These are phyloP conservation scores for Wallacemonas rigidus DNA, from an alignment of 208 protist species.

Conservation along the genomic window DNA sequence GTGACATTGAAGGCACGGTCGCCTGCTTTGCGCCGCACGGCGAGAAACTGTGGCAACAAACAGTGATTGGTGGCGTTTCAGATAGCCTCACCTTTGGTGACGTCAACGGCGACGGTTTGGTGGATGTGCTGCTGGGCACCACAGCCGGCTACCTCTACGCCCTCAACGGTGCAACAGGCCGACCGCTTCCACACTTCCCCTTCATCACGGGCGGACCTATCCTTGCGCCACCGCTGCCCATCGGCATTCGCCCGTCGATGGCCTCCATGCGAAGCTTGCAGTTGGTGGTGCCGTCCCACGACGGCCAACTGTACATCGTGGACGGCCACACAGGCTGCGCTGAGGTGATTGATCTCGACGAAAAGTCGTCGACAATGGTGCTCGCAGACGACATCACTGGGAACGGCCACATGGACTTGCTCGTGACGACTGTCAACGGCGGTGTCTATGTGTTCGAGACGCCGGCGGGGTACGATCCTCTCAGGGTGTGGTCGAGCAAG, in stretches of 20 bases:
- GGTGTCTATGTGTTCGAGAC: conserved; percentile 91
- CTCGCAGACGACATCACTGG: conserved; percentile 91
- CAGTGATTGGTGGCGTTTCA: conserved; percentile 60
- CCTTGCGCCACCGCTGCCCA: conserved; percentile 60
- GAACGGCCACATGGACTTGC: conserved; percentile 88
- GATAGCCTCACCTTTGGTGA: conserved; percentile 87
- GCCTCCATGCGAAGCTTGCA: conserved; percentile 44
- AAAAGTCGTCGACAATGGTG: conserved; percentile 87
- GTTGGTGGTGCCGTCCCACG: conserved; percentile 83
- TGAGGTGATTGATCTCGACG: conserved; percentile 90
- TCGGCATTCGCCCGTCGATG: conserved; percentile 53
- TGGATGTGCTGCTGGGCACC: conserved; percentile 90
- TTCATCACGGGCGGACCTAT: conserved; percentile 79
- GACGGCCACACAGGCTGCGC: conserved; percentile 76
- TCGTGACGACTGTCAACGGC: conserved; percentile 87
- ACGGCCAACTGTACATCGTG: conserved; percentile 91
- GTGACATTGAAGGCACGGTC: conserved; percentile 85
- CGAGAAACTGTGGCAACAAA: conserved; percentile 62
- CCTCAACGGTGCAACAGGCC: conserved; percentile 63
- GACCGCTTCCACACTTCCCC: conserved; percentile 62
- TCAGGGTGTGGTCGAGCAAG: conserved; percentile 76
- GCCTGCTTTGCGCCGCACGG: conserved; percentile 79
- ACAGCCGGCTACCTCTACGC: conserved; percentile 83
- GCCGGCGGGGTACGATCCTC: conserved; percentile 58
- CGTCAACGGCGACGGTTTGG: conserved; percentile 83